Conservation (phyloP, 2,329 filamentous ascomycete genomes). For the Raffaelea deltoideospora region DNA sequence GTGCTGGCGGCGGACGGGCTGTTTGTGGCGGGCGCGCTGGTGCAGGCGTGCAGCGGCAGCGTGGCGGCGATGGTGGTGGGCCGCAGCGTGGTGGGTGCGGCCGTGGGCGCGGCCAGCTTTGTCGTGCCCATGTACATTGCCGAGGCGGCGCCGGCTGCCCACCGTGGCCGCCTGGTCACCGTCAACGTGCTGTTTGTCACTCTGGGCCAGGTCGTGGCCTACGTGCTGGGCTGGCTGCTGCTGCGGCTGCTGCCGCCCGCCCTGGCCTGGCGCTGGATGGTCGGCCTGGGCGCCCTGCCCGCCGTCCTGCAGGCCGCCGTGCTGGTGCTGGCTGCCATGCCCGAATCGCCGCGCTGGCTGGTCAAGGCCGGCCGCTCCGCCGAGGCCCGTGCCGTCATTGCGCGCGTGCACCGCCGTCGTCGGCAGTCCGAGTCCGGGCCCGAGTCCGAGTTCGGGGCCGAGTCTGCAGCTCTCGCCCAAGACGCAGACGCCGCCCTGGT, state of each 20-base stretch:
- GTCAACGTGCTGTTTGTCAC: constrained; percentile 74
- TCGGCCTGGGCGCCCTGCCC: constrained; percentile 68
- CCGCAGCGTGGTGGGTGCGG: constrained; percentile 53
- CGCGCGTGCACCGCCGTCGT: constrained; percentile 34
- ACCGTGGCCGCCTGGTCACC: constrained; percentile 68
- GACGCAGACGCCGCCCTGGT: constrained; percentile 14
- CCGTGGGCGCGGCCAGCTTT: constrained; percentile 63
- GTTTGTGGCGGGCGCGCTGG: constrained; percentile 51
- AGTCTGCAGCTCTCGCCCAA: too few species aligned
- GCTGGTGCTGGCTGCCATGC: constrained; percentile 55
- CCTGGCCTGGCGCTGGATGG: constrained; percentile 80
- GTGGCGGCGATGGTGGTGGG: constrained; percentile 53
- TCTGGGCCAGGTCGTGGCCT: constrained; percentile 76
- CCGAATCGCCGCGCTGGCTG: constrained; percentile 81
- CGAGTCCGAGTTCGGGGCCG: too few species aligned
- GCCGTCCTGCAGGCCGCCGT: constrained; percentile 54
- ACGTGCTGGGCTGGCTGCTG: constrained; percentile 67
- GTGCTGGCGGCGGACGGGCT: constrained; percentile 50
- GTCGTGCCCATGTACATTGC: constrained; percentile 80
- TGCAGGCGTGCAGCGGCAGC: constrained; percentile 43
- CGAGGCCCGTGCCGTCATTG: constrained; percentile 51
- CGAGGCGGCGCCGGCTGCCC: constrained; percentile 63
- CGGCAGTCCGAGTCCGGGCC: background rate
- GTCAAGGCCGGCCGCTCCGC: constrained; percentile 49
- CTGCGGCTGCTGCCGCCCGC: constrained; percentile 25